Evolutionary conservation across 305 asterid genomes (phyloP), one percentile per base, ranked within the genome.

Genomic region (Fraxinus angustifolia): DNA sequence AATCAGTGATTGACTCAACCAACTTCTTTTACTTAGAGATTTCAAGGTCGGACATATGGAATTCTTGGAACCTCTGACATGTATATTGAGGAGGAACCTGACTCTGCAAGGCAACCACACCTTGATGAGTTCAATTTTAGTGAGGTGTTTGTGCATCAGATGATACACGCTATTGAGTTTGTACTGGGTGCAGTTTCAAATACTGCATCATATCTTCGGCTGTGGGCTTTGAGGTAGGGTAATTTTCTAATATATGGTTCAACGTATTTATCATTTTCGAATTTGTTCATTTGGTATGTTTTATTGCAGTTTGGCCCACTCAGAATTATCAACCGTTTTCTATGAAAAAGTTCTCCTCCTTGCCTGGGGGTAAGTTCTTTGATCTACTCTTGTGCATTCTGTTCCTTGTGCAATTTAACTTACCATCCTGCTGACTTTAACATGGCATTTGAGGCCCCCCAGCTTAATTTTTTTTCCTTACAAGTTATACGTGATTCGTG

Each of bases 151-250:
- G 99, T 96, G 88, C 99, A 96, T 86, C 99, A 94, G 83, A 94
- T 94, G 99, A 96, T 96, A 91, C 99, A 96, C 79, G 80, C 97
- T 76, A 96, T 96, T 75, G 99, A 96, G 88, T 96, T 96, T 76
- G 97, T 96, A 71, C 93, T 96, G 62, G 99, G 99, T 77, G 97
- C 99, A 58, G 99, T 96, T 85, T 94, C 99, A 71, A 96, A 96
- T 86, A 96, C 99, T 75, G 98, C 99, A 74, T 96, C 99, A 30
- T 94, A 96, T 85, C 99, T 94, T 79, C 93, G 98, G 79, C 90
- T 96, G 53, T 96, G 99, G 99, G 99, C 98, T 80, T 89, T 96
- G 88, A 96, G 99, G 99, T 96, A 83, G 35, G 79, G 73, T 73
- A 73, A 4, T 6, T 53, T 83, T 75, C 56, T 40, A 40, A 40